Base-by-base conservation (phyloP, 192 early-diverging fungal species). In the Entrophospora sp. region DNA sequence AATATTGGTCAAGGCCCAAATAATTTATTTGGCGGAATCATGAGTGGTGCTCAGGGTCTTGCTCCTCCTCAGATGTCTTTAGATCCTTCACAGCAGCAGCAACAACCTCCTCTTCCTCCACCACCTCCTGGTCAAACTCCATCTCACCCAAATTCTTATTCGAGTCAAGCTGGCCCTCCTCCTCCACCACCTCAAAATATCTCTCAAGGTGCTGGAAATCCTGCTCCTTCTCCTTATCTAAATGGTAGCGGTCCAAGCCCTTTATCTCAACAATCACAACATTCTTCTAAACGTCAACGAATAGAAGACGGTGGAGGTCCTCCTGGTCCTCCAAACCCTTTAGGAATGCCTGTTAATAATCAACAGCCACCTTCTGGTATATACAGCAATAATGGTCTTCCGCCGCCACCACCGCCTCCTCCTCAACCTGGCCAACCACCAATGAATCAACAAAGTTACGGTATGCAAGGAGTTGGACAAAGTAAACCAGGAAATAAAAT, bases 1-100 rank as follows among this genome's bases (percentile, higher is more conserved):
- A 79, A 78, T 36, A 81, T 87, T 18, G 86, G 83, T 27, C 83
- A 83, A 31, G 79, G 81, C 8, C 81, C 78, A 74, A 81, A 73
- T 40, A 83, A 82, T 44, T 72, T 78, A 25, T 85, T 85, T 69
- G 77, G 77, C 24, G 72, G 72, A 2, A 80, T 82, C 35, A 80
- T 80, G 43, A 79, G 72, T 48, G 48, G 62, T 35, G 74, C 69
- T 27, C 78, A 71, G 2, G 76, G 71, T 30, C 66, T 81, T 4
- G 83, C 77, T 3, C 77, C 75, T 3, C 77, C 83, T 40, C 79
- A 79, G 40, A 81, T 81, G 81, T 64, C 49, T n/a, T 12, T 66
- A 13, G 81, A 80, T 46, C 72, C 74, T 18, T 66, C 77, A 4
- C 77, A 71, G 45, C 75, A 65, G n/a, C n/a, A n/a, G n/a, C n/a